Evolutionary conservation across 176 grass and related monocot species (phyloP).

Genomic region (Cenchrus fungigraminus): DNA sequence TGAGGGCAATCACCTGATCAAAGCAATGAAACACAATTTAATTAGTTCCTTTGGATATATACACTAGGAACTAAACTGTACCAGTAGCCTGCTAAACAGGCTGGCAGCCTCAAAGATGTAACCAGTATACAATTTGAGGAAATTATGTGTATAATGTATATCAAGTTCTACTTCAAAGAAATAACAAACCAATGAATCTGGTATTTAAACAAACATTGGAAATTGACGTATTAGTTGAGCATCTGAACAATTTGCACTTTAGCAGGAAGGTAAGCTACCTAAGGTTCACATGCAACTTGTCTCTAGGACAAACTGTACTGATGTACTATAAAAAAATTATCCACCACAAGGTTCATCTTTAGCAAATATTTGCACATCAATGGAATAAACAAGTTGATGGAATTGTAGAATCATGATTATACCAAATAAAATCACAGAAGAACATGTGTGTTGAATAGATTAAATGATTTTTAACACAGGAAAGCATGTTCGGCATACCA

Average conservation of each 20-base stretch:
- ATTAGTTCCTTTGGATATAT: slow-evolving; percentile 20
- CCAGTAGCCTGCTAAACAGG: not conserved
- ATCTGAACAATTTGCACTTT: not conserved
- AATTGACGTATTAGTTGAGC: slow-evolving; percentile 10
- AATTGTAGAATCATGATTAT: not conserved
- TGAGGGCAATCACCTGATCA: slow-evolving; percentile 85
- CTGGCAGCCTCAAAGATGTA: not conserved
- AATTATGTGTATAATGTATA: not conserved
- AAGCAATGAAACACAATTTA: slow-evolving; percentile 36
- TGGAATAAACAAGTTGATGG: not conserved
- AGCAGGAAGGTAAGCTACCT: not conserved
- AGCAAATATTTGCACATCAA: slow-evolving; percentile 29
- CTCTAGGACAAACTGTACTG: not conserved
- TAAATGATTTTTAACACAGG: not conserved
- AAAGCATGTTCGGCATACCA: slow-evolving; percentile 56
- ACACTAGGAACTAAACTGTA: not conserved
- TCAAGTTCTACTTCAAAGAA: no score
- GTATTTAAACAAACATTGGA: slow-evolving; percentile 19
- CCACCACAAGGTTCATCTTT: not conserved
- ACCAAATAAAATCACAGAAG: slow-evolving; percentile 27
- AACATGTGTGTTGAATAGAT: not conserved
- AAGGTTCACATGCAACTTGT: slow-evolving; percentile 33
- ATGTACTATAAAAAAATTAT: not conserved
- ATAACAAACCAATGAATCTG: not conserved
- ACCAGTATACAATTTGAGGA: not conserved